Evolutionary conservation across 2,329 filamentous ascomycete species (phyloP).

Genomic region (Fusarium virguliforme): DNA sequence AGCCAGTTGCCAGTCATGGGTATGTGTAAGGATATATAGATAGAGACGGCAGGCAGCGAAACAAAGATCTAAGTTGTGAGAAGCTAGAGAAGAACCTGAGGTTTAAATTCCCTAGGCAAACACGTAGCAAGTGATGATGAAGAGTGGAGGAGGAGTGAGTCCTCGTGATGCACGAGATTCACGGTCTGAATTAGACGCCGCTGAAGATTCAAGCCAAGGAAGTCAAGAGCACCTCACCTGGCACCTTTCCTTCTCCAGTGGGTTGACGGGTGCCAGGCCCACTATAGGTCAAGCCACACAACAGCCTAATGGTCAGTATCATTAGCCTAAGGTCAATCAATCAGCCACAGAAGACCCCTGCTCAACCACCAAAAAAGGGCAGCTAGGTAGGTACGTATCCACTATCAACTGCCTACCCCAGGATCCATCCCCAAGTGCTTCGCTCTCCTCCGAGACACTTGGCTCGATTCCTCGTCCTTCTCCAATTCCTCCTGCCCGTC

Average conservation of each 20-base stretch:
- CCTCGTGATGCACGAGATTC: constrained; percentile 27
- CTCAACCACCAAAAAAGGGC: constrained; percentile 30
- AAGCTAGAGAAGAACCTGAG: not conserved
- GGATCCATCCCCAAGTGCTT: constrained; percentile 29
- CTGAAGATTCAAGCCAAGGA: constrained; percentile 30
- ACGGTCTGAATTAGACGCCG: constrained; percentile 29
- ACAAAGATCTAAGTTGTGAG: not conserved
- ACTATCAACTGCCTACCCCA: constrained; percentile 27
- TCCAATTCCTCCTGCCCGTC: constrained; percentile 19
- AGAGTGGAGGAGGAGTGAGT: constrained; percentile 24
- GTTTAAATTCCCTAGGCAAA: constrained; percentile 6
- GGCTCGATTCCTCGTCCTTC: constrained; percentile 28
- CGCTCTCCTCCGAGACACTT: constrained; percentile 19
- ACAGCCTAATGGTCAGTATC: constrained; percentile 26
- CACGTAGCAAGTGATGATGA: constrained; percentile 2
- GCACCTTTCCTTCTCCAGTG: constrained; percentile 14
- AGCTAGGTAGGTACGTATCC: constrained; percentile 20
- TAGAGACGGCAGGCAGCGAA: constrained; percentile 20
- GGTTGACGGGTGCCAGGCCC: constrained; percentile 24
- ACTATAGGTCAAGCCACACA: constrained; percentile 23
- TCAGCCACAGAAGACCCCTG: constrained; percentile 42
- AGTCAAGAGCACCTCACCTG: not conserved
- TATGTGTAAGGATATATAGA: constrained; percentile 12
- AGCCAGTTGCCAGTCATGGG: constrained; percentile 33
- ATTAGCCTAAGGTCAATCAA: constrained; percentile 37